phyloP scores from a whole-genome alignment of 441 rosid species.

The Aleurites moluccanus region DNA sequence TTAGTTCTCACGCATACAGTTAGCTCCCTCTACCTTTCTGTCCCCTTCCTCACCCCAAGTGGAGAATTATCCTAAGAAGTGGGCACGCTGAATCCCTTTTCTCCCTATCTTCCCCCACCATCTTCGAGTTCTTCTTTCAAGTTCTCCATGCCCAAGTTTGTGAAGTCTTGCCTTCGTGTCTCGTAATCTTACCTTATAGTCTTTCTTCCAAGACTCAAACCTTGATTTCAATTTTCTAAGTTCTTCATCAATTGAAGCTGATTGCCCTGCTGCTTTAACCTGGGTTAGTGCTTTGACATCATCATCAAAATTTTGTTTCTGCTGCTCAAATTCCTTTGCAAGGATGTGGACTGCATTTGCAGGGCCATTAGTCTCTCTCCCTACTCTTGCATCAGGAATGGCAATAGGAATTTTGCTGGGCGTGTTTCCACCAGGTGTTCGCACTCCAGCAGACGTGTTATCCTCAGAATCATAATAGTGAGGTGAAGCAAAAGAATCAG shows the following conservation, averaged over 20 bases:
- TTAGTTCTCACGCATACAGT: not conserved
- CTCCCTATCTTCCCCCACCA: conserved; percentile 84
- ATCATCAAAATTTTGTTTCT: conserved; percentile 62
- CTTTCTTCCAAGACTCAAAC: conserved; percentile 91
- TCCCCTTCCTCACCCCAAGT: not conserved
- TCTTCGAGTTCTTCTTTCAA: conserved; percentile 56
- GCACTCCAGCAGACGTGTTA: conserved; percentile 51
- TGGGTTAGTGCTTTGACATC: conserved; percentile 58
- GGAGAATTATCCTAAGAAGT: conserved; percentile 7
- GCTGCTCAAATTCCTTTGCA: conserved; percentile 73
- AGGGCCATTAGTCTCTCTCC: conserved; percentile 60
- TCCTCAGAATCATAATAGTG: conserved; percentile 70
- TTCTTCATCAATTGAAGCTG: conserved; percentile 58
- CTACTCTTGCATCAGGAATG: conserved; percentile 42
- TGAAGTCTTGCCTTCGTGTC: conserved; percentile 66
- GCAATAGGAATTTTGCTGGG: conserved; percentile 46
- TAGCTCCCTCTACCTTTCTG: conserved; percentile 2
- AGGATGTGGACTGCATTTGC: conserved; percentile 53
- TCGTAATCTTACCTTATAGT: conserved; percentile 70
- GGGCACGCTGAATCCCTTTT: conserved; percentile 18
- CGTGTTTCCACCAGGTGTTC: conserved; percentile 63
- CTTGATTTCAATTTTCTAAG: conserved; percentile 59
- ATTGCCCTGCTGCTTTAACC: conserved; percentile 37
- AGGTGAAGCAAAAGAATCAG: conserved; percentile 55
- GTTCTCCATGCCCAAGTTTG: conserved; percentile 49